Conservation (phyloP, 176 grass and related monocot species). For the Triticum monococcum region DNA sequence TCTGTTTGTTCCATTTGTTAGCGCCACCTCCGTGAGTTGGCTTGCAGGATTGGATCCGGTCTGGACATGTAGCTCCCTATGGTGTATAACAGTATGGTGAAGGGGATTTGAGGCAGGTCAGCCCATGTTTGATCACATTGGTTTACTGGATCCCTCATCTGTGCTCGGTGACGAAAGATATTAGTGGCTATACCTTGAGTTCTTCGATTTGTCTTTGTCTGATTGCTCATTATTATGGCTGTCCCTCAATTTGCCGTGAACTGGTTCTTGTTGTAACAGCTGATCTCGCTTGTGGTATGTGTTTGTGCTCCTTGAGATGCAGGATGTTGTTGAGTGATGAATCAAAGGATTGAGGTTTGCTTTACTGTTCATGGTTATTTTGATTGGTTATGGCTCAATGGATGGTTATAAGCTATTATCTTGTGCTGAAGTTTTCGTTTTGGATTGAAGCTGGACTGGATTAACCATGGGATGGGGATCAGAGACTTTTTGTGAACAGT, state of each 20-base stretch:
- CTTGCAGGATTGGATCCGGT: conserved; percentile 21
- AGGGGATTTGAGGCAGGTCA: conserved; percentile 23
- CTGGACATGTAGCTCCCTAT: background rate
- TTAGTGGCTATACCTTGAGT: background rate
- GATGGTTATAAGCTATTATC: background rate
- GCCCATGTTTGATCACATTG: background rate
- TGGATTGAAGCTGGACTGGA: background rate
- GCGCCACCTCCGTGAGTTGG: background rate
- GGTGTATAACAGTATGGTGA: background rate
- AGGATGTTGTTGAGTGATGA: background rate
- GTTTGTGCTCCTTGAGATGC: background rate
- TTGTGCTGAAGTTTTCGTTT: too few species aligned
- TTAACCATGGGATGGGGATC: background rate
- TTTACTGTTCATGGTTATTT: background rate
- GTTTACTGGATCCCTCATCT: background rate
- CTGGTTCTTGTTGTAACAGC: background rate
- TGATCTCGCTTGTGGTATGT: background rate
- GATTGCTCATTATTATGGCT: background rate
- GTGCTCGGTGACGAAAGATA: too few species aligned
- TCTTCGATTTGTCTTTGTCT: background rate
- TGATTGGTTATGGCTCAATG: background rate
- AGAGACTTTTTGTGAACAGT: too few species aligned
- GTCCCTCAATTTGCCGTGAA: background rate
- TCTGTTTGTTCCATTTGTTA: background rate
- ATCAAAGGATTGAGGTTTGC: conserved; percentile 20